These are phyloP conservation scores for Phytophthora fragariaefolia DNA, from an alignment of 352 stramenopile species.

Conservation along the genomic window DNA sequence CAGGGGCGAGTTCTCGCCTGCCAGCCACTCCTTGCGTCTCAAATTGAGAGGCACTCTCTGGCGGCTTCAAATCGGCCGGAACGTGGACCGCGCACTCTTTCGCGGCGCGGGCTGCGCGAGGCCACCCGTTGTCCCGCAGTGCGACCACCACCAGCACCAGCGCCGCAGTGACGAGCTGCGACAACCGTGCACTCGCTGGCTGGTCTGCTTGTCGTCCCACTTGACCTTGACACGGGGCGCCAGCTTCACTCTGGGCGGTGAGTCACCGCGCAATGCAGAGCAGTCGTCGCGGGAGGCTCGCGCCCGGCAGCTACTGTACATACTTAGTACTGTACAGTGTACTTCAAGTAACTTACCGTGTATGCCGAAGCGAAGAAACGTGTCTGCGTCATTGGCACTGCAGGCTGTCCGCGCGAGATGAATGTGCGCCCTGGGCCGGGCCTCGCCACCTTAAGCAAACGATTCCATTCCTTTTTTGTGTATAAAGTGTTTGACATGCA, in stretches of 20 bases:
- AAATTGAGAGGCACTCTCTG: too few relatives aligned
- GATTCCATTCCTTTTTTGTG: conserved; percentile 12
- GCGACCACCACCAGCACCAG: conserved; percentile 11
- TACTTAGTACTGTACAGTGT: too few relatives aligned
- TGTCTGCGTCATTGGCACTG: too few relatives aligned
- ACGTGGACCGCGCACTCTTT: conserved; percentile 17
- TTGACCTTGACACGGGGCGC: background rate
- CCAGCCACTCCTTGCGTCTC: background rate
- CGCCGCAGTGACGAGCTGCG: conserved; percentile 28
- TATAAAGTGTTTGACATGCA: conserved; percentile 16
- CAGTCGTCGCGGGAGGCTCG: too few relatives aligned
- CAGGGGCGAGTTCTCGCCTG: too few relatives aligned
- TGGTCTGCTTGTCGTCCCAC: conserved; percentile 22
- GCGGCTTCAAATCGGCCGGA: conserved; percentile 26
- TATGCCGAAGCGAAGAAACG: background rate
- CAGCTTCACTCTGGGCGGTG: background rate
- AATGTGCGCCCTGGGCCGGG: too few relatives aligned
- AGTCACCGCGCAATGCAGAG: background rate
- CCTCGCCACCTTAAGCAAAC: too few relatives aligned
- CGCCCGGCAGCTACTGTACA: too few relatives aligned
- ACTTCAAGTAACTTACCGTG: too few relatives aligned
- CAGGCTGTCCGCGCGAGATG: too few relatives aligned
- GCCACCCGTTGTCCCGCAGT: conserved; percentile 10
- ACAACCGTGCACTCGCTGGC: conserved; percentile 15
- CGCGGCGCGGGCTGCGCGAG: background rate